phyloP scores from a whole-genome alignment of 2,329 filamentous ascomycete species.

The Xylariaceae sp. region DNA sequence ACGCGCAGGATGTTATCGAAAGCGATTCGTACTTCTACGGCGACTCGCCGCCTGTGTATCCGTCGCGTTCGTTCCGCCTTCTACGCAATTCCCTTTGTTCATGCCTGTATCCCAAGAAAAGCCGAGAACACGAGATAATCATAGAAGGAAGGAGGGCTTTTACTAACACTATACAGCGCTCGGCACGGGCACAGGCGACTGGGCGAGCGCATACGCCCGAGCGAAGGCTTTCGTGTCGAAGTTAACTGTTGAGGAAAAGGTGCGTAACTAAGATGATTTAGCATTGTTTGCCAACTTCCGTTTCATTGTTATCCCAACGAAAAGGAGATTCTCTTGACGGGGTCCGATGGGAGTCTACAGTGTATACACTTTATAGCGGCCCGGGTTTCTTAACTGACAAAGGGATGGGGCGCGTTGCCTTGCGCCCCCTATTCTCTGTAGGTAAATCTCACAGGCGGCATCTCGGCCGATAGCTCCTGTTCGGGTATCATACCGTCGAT shows the following conservation, averaged over 20 bases:
- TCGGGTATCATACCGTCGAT: constrained; percentile 40
- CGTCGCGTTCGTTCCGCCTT: constrained; percentile 30
- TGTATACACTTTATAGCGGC: no score
- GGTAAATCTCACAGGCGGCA: constrained; percentile 38
- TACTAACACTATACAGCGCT: constrained; percentile 27
- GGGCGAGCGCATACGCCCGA: constrained; percentile 36
- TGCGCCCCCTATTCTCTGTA: constrained; percentile 6
- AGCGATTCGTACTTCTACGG: constrained; percentile 35
- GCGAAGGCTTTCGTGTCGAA: constrained; percentile 36
- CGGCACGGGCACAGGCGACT: constrained; percentile 32
- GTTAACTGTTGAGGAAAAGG: constrained; percentile 40
- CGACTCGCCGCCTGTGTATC: constrained; percentile 37
- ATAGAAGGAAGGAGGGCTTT: not conserved
- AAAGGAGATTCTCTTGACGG: no score
- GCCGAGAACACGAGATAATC: not conserved
- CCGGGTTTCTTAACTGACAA: not conserved
- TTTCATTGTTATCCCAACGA: not conserved
- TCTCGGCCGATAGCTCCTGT: constrained; percentile 33
- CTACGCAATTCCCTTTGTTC: not conserved
- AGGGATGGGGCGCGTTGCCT: no score
- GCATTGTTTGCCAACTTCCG: not conserved
- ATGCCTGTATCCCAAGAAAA: not conserved
- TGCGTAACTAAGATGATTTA: not conserved
- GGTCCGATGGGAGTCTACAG: no score
- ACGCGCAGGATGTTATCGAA: constrained; percentile 29